A percentile compares a stretch with the other conserved stretches of the same genome.
phyloP scores from a whole-genome alignment of 257 asterid genomes.

The Scutellaria minor region DNA sequence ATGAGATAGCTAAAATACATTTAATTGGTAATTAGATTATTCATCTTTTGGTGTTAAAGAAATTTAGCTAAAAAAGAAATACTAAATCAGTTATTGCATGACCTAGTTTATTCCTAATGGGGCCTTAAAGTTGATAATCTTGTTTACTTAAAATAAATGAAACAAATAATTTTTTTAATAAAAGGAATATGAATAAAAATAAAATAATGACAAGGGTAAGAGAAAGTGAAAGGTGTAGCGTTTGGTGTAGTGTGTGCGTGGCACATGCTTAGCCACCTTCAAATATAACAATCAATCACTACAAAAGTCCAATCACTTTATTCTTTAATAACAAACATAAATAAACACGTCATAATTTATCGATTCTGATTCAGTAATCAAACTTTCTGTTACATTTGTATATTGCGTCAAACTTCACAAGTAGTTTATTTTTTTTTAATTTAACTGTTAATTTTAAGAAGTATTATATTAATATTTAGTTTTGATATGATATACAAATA shows the following conservation, averaged over 20 bases:
- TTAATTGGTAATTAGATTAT: too few relatives aligned
- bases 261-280: constrained; percentile 73
- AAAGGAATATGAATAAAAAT: not conserved
- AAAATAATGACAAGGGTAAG: constrained; percentile 25
- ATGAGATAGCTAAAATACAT: too few relatives aligned
- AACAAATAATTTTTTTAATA: not conserved
- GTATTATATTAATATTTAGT: too few relatives aligned
- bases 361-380: too few relatives aligned
- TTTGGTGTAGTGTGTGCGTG: constrained; percentile 47
- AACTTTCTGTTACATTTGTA: too few relatives aligned
- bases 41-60: too few relatives aligned
- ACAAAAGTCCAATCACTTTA: constrained; percentile 40
- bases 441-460: too few relatives aligned
- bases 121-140: not conserved
- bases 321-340: constrained; percentile 4
- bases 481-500: too few relatives aligned
- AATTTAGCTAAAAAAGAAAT: not conserved
- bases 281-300: constrained; percentile 55
- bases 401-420: too few relatives aligned
- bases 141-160: not conserved
- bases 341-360: not conserved
- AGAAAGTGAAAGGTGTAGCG: constrained; percentile 20
- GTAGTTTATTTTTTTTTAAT: too few relatives aligned
- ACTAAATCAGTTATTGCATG: not conserved
- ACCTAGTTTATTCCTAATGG: not conserved